phyloP scores from a whole-genome alignment of 2,329 filamentous ascomycete species.

The Basipetospora chlamydospora region DNA sequence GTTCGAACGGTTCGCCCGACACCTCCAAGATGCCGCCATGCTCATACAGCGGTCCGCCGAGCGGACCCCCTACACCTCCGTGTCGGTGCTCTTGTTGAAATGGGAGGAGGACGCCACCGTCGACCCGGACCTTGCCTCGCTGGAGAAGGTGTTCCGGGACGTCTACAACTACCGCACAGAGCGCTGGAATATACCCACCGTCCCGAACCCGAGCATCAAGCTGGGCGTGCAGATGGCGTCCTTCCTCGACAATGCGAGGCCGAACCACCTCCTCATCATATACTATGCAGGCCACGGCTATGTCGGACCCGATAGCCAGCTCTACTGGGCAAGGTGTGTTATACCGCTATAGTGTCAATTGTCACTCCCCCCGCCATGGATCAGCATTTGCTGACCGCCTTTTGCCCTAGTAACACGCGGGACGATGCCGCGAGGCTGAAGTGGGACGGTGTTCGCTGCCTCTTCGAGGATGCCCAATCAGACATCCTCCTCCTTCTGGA shows the following conservation, averaged over 20 bases:
- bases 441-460: conserved; percentile 47
- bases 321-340: conserved; percentile 54
- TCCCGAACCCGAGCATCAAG: conserved; percentile 44
- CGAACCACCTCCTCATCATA: conserved; percentile 47
- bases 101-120: conserved; percentile 47
- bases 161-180: conserved; percentile 47
- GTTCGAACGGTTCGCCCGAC: conserved; percentile 52
- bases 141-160: conserved; percentile 44
- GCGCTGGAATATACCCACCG: conserved; percentile 45
- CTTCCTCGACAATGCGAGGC: conserved; percentile 41
- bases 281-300: conserved; percentile 51
- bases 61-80: conserved; percentile 39
- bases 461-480: conserved; percentile 47
- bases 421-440: conserved; percentile 46
- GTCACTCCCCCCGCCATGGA: no score
- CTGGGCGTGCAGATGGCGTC: conserved; percentile 44
- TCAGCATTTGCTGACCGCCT: conserved; percentile 10
- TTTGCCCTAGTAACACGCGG: conserved; percentile 32
- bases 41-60: conserved; percentile 50
- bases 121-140: conserved; percentile 35
- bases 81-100: conserved; percentile 44
- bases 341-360: conserved; percentile 3
- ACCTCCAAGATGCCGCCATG: conserved; percentile 55
- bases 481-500: conserved; percentile 50
- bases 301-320: conserved; percentile 41